phyloP scores from a whole-genome alignment of 306 rosid genomes.

The Dalbergia oliveri region DNA sequence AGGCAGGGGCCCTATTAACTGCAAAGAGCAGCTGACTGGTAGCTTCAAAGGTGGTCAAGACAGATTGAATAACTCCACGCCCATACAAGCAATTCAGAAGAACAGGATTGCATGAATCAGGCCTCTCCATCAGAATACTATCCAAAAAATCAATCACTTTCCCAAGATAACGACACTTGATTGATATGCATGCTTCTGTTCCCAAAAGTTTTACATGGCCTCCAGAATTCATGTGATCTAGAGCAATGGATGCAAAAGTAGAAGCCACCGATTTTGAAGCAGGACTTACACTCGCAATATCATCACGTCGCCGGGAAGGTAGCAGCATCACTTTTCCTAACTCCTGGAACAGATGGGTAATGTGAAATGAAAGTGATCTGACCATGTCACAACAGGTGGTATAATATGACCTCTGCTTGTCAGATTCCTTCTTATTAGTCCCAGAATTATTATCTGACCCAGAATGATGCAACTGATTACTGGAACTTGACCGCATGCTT shows the following conservation, averaged over 20 bases:
- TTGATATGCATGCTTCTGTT: slow-evolving; percentile 80
- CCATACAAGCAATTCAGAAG: slow-evolving; percentile 92
- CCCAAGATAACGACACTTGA: slow-evolving; percentile 95
- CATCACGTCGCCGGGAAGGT: slow-evolving; percentile 98
- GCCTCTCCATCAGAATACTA: slow-evolving; percentile 86
- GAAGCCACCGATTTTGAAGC: slow-evolving; percentile 90
- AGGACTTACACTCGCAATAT: slow-evolving; percentile 81
- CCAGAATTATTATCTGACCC: slow-evolving; percentile 75
- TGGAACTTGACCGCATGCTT: slow-evolving; percentile 60
- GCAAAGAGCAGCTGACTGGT: slow-evolving; percentile 94
- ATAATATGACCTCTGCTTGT: slow-evolving; percentile 78
- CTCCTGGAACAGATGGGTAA: slow-evolving; percentile 96
- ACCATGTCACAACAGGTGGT: slow-evolving; percentile 91
- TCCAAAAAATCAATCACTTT: slow-evolving; percentile 95
- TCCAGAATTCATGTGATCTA: slow-evolving; percentile 89
- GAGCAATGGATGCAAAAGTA: slow-evolving; percentile 77
- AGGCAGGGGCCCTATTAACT: slow-evolving; percentile 78
- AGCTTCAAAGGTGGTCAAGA: slow-evolving; percentile 97
- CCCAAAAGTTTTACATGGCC: slow-evolving; percentile 71
- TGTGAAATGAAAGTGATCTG: slow-evolving; percentile 93
- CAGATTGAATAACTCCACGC: slow-evolving; percentile 82
- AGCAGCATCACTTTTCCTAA: slow-evolving; percentile 91
- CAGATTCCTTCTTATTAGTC: slow-evolving; percentile 69
- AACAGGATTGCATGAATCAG: slow-evolving; percentile 94
- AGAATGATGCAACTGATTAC: slow-evolving; percentile 64